Evolutionary conservation across 495 filamentous ascomycete species (phyloP), one percentile per base, ranked within the genome.

Genomic region (Aspergillus homomorphus): DNA sequence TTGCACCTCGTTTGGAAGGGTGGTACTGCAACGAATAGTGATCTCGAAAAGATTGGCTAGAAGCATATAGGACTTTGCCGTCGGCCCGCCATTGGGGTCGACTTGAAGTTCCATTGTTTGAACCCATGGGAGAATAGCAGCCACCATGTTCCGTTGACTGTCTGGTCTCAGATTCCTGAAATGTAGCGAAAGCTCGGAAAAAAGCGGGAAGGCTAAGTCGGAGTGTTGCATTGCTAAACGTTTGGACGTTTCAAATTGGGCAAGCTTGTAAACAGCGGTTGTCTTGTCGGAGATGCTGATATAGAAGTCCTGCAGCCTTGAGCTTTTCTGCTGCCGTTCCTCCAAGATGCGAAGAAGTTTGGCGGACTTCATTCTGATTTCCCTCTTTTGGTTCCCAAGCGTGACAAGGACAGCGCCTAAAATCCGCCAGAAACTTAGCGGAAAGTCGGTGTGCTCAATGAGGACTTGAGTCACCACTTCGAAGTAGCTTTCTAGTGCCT

Each of bases 261-360:
- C 94, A 18, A 92, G 81, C 72, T 97, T 98, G 72, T 97, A 98
- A 2, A 98, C 93, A 1, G 94, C 94, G 57, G 93, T 96, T 0
- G 94, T 98, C 74, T 96, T 96, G 73, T 98, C 95, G 1, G 94
- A 92, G 45, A 98, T 92, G 69, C 93, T 96, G 63, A 98, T 96
- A 64, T 98, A 95, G 51, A 96, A 95, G 69, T 98, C 95, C 66
- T 96, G 92, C 30, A 98, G 84, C 63, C 92, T 90, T 5, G 92
- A 96, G 63, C 80, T 91, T 63, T 88, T 89, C 66, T 88, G 86
- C 62, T 91, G 88, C 16, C 90, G 84, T 56, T 93, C 89, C 66
- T 98, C 95, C 1, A 97, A 77, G 6, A 84, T 86, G 26, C 91
- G 81, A 21, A 98, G 80, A 15, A 98, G 80, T 57, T 89, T 89